Evolutionary conservation across 176 grass and related monocot species (phyloP).

Genomic region (Echinochloa phyllopogon): DNA sequence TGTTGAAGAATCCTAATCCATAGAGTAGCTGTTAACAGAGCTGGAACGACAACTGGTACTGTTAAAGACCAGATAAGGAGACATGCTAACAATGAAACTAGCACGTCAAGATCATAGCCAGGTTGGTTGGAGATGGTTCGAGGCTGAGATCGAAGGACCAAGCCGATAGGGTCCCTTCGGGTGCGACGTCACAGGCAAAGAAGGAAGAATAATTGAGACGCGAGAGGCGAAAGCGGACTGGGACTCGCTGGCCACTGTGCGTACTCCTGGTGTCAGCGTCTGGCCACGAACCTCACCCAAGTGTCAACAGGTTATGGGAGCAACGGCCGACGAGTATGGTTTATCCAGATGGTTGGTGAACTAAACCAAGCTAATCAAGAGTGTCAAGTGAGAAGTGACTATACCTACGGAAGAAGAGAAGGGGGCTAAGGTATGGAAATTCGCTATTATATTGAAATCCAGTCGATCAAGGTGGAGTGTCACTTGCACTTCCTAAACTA

Average conservation of each 20-base stretch:
- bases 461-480: too few relatives aligned
- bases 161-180: neutral
- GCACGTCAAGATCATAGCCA: neutral
- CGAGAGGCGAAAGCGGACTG: constrained; percentile 1
- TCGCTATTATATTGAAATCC: too few relatives aligned
- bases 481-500: too few relatives aligned
- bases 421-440: too few relatives aligned
- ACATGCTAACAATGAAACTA: neutral
- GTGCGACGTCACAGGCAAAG: neutral
- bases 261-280: neutral
- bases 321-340: neutral
- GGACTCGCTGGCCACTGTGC: neutral
- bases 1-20: neutral
- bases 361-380: neutral
- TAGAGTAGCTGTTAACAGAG: neutral
- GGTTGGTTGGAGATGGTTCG: constrained; percentile 22
- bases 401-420: neutral
- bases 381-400: neutral
- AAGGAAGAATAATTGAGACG: constrained; percentile 8
- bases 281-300: constrained; percentile 24
- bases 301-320: constrained; percentile 8
- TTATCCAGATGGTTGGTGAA: constrained; percentile 11
- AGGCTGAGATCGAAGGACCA: neutral
- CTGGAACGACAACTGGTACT: neutral
- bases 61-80: neutral